A percentile compares a stretch with the other conserved stretches of the same genome.
Conservation (phyloP, 345 rosid species). For the Adansonia digitata region DNA sequence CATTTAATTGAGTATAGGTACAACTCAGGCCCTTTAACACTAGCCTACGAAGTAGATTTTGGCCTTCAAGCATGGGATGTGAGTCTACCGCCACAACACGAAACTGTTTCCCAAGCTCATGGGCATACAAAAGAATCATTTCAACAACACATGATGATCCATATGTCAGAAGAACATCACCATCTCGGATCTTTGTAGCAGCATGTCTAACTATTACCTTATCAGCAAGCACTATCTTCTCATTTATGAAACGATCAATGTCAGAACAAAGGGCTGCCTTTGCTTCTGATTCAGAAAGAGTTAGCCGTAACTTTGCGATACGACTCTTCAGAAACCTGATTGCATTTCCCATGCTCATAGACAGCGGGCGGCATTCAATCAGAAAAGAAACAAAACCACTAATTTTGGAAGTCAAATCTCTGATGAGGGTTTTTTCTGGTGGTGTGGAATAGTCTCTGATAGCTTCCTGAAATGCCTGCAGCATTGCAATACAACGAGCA, state of each 20-base stretch:
- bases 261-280: slow-evolving; percentile 48
- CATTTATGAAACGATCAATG: slow-evolving; percentile 59
- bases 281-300: slow-evolving; percentile 58
- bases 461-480: slow-evolving; percentile 68
- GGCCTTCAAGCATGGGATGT: slow-evolving; percentile 66
- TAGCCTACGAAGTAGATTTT: slow-evolving; percentile 55
- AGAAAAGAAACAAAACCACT: slow-evolving; percentile 64
- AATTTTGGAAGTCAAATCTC: slow-evolving; percentile 62
- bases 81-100: slow-evolving; percentile 70
- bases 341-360: slow-evolving; percentile 92
- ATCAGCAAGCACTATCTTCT: slow-evolving; percentile 62
- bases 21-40: slow-evolving; percentile 57
- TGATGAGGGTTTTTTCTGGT: slow-evolving; percentile 44
- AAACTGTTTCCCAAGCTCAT: slow-evolving; percentile 64
- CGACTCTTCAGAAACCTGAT: slow-evolving; percentile 68
- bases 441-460: slow-evolving; percentile 62
- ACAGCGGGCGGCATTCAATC: slow-evolving; percentile 70
- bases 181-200: slow-evolving; percentile 62
- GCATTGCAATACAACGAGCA: slow-evolving; percentile 83
- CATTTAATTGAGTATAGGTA: slow-evolving; percentile 71
- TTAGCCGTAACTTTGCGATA: slow-evolving; percentile 52
- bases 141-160: slow-evolving; percentile 75
- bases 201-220: slow-evolving; percentile 67
- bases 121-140: slow-evolving; percentile 64
- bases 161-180: slow-evolving; percentile 73